Percentiles rank a stretch among this genome's conserved stretches.
phyloP scores from a whole-genome alignment of 495 filamentous ascomycete species.

The Lentithecium fluviatile region DNA sequence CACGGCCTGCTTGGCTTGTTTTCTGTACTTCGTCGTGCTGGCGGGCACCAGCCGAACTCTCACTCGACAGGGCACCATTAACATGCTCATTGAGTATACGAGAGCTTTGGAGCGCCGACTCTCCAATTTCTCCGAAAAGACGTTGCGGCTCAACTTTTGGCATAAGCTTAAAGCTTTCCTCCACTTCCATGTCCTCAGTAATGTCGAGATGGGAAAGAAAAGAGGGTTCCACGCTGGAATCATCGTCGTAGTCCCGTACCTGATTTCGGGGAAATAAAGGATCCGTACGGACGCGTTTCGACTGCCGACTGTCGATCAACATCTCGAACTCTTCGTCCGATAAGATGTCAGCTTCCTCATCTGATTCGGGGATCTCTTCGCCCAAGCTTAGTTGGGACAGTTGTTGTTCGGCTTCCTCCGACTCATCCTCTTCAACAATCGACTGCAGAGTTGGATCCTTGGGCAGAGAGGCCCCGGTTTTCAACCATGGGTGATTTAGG shows the following conservation, averaged over 20 bases:
- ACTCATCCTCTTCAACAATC: slow-evolving; percentile 51
- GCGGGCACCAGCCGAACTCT: not conserved
- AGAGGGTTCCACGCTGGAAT: slow-evolving; percentile 40
- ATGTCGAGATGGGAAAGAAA: slow-evolving; percentile 18
- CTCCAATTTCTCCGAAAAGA: slow-evolving; percentile 79
- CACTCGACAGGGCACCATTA: slow-evolving; percentile 33
- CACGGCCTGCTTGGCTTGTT: too few relatives aligned
- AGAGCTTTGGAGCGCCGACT: slow-evolving; percentile 67
- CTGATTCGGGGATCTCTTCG: slow-evolving; percentile 43
- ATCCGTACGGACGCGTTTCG: slow-evolving; percentile 42
- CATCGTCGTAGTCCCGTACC: slow-evolving; percentile 33
- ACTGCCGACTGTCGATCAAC: slow-evolving; percentile 36
- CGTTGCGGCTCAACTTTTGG: slow-evolving; percentile 39
- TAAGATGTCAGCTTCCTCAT: slow-evolving; percentile 42
- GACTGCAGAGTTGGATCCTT: slow-evolving; percentile 46
- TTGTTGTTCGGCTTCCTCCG: slow-evolving; percentile 52
- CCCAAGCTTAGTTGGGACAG: slow-evolving; percentile 70
- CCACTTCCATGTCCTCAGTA: slow-evolving; percentile 31
- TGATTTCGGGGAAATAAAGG: slow-evolving; percentile 36
- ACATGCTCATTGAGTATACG: slow-evolving; percentile 47
- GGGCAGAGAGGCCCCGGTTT: slow-evolving; percentile 45
- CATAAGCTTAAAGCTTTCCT: slow-evolving; percentile 34
- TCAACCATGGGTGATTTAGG: slow-evolving; percentile 67
- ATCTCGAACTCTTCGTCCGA: slow-evolving; percentile 26
- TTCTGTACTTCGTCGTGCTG: not conserved